Conservation (phyloP, 2,329 filamentous ascomycete genomes). For the Claviceps monticola region DNA sequence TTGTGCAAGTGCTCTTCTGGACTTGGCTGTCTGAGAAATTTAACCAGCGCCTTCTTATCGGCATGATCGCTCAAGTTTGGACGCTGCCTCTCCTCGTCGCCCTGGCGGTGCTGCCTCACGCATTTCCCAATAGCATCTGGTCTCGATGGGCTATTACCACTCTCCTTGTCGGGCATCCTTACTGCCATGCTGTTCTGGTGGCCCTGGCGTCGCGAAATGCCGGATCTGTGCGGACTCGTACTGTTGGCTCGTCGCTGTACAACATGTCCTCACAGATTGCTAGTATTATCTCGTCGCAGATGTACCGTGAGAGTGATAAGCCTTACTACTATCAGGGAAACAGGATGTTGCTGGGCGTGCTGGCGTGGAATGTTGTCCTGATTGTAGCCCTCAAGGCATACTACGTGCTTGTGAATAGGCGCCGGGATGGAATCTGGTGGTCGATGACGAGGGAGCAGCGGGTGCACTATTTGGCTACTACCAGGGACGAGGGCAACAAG, state of each 20-base stretch:
- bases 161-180: conserved; percentile 20
- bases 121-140: conserved; percentile 14
- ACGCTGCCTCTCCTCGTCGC: conserved; percentile 37
- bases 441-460: conserved; percentile 29
- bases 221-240: conserved; percentile 42
- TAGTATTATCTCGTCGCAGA: conserved; percentile 15
- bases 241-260: conserved; percentile 43
- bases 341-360: conserved; percentile 33
- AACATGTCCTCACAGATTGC: conserved; percentile 29
- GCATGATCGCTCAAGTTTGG: conserved; percentile 36
- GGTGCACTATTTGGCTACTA: conserved; percentile 20
- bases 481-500: conserved; percentile 30
- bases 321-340: conserved; percentile 29
- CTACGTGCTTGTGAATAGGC: conserved; percentile 35
- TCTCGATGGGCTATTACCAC: conserved; percentile 19
- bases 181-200: conserved; percentile 29
- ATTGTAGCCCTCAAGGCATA: conserved; percentile 37
- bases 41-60: conserved; percentile 24
- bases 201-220: conserved; percentile 44
- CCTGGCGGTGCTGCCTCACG: conserved; percentile 20
- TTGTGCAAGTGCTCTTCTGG: conserved; percentile 27
- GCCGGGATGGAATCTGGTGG: conserved; percentile 30
- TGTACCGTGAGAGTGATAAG: conserved; percentile 28
- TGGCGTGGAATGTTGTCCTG: conserved; percentile 31
- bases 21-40: conserved; percentile 31